Evolutionary conservation across 805 yeast genomes (phyloP).

Genomic region (Candida multigemmis): DNA sequence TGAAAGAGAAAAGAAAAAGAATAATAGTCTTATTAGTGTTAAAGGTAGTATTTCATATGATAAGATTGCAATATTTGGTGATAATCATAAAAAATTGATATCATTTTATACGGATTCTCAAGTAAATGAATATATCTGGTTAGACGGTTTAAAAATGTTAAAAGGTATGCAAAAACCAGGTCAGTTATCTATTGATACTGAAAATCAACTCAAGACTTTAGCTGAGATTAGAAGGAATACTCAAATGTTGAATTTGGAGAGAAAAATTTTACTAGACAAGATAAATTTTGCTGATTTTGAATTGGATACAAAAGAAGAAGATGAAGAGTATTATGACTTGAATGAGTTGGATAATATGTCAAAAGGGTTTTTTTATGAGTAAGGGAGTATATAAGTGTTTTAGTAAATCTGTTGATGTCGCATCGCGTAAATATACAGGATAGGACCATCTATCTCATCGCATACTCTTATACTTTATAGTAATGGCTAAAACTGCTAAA

Average conservation of each 20-base stretch:
- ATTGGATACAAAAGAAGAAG: slow-evolving; percentile 16
- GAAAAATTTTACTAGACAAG: slow-evolving; percentile 4
- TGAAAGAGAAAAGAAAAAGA: slow-evolving; percentile 34
- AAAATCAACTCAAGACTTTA: slow-evolving; percentile 22
- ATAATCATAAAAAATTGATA: slow-evolving; percentile 34
- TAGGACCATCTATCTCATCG: not conserved
- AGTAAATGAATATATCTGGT: slow-evolving; percentile 63
- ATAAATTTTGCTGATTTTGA: slow-evolving; percentile 8
- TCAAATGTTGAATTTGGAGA: slow-evolving; percentile 29
- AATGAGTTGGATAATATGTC: slow-evolving; percentile 8
- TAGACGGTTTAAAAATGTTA: slow-evolving; percentile 61
- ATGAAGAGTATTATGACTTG: slow-evolving; percentile 11
- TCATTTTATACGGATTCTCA: slow-evolving; percentile 64
- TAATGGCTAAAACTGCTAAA: slow-evolving; percentile 2
- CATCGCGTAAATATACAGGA: slow-evolving; percentile 1
- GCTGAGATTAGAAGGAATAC: slow-evolving; percentile 29
- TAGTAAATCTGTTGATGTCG: slow-evolving; percentile 1
- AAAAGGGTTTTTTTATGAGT: slow-evolving; percentile 4
- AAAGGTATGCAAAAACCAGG: slow-evolving; percentile 22
- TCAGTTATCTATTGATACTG: slow-evolving; percentile 27
- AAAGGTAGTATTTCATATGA: slow-evolving; percentile 50
- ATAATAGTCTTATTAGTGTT: slow-evolving; percentile 42
- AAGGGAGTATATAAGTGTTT: not conserved
- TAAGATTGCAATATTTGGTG: slow-evolving; percentile 42
- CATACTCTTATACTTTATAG: slow-evolving; percentile 1